Evolutionary conservation across 176 grass and related monocot species (phyloP), one percentile per base, ranked within the genome.

Genomic region (Triticum turgidum): DNA sequence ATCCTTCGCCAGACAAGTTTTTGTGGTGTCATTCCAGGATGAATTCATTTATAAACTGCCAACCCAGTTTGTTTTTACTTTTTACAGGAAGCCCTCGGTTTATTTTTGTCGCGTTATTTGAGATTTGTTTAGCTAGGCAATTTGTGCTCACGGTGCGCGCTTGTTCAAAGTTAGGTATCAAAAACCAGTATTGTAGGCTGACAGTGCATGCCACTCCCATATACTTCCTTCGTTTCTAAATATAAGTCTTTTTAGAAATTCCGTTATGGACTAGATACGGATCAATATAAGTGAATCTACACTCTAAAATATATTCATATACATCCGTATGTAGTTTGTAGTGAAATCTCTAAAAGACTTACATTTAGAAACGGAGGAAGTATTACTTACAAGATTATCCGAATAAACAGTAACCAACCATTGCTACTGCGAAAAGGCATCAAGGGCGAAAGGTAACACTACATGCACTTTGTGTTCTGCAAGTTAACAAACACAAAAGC

Each of bases 401-500:
- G 18, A 78, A 38, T 24, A 61, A 39, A 58, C n/a, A 80, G n/a
- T 22, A 30, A 80, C 61, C 39, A 20, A 44, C 61, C 61, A n/a
- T 81, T 68, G 9, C 63, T 68, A 52, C 32, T 51, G 63, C 18
- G 63, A 81, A 81, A 33, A 68, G 27, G 27, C 63, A 68, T 81
- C 13, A 11, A 65, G 2, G 0, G 41, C 14, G 13, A 80, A 80
- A 65, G 9, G 29, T 41, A 65, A 65, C 38, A 24, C 11, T 33
- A 6, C 18, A 18, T 15, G 17, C 44, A 33, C 27, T 77, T 54
- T 77, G 27, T 33, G 73, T 20, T 33, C 8, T 54, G 15, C 47
- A 20, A 77, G 27, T 77, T 56, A 32, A 32, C 22, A 54, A 54
- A 33, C 47, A 10, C 14, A 76, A 32, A 76, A 76, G 73, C 27